phyloP scores from a whole-genome alignment of 805 yeast genomes.

The Schwanniomyces occidentalis region DNA sequence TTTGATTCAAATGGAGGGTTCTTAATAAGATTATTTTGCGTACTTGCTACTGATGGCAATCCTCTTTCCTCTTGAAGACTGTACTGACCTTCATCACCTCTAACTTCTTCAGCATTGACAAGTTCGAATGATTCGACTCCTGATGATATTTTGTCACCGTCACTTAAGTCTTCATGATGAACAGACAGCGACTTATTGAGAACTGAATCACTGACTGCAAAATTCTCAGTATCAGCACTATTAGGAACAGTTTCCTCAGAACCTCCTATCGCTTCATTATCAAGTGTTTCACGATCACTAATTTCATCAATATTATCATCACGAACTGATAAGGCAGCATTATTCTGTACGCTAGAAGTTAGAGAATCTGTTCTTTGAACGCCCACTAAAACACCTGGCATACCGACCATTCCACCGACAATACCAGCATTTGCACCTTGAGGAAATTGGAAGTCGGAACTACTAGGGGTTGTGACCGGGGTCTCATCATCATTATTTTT shows the following conservation, averaged over 20 bases:
- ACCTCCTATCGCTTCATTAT: constrained; percentile 12
- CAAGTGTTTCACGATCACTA: constrained; percentile 45
- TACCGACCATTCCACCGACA: constrained; percentile 41
- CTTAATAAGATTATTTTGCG: constrained; percentile 4
- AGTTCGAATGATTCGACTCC: constrained; percentile 56
- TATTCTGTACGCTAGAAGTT: constrained; percentile 89
- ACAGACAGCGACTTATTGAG: not conserved
- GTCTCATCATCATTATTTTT: constrained; percentile 38
- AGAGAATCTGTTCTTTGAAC: constrained; percentile 73
- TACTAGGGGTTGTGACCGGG: constrained; percentile 48
- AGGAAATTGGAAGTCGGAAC: constrained; percentile 48
- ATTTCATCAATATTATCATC: constrained; percentile 57
- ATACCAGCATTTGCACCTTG: constrained; percentile 32
- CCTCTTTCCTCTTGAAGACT: constrained; percentile 2
- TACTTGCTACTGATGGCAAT: not conserved
- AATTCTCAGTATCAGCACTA: constrained; percentile 14
- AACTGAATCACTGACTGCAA: constrained; percentile 8
- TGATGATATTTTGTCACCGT: constrained; percentile 41
- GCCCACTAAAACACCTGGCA: constrained; percentile 45
- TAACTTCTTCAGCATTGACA: constrained; percentile 52
- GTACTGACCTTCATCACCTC: constrained; percentile 13
- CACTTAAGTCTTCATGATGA: constrained; percentile 25
- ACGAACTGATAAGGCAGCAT: constrained; percentile 87
- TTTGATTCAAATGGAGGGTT: constrained; percentile 2
- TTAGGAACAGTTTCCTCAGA: constrained; percentile 14